A percentile compares a stretch with the other conserved stretches of the same genome.
Evolutionary conservation across 345 rosid species (phyloP).

Genomic region (Gossypium stocksii): DNA sequence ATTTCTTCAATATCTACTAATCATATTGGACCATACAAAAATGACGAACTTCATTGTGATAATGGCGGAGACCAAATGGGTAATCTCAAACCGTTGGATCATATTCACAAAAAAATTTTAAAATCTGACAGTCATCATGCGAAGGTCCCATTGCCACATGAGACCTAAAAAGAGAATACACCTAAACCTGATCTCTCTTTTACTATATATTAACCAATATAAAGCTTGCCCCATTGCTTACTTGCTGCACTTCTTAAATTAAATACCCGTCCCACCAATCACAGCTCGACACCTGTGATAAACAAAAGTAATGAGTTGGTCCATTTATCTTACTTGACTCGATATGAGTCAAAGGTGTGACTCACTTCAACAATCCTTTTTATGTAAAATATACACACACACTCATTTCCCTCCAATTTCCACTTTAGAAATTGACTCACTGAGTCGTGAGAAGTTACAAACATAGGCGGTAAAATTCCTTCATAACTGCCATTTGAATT

Average conservation of each 20-base stretch:
- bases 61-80: background rate
- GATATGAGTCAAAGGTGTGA: too few relatives aligned
- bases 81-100: background rate
- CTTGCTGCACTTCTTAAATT: background rate
- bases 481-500: slow-evolving; percentile 44
- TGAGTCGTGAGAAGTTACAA: background rate
- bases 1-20: too few relatives aligned
- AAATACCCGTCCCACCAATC: background rate
- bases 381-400: too few relatives aligned
- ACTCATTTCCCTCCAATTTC: slow-evolving; percentile 22
- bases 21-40: too few relatives aligned
- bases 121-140: background rate
- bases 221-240: background rate
- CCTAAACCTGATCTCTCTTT: background rate
- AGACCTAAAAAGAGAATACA: background rate
- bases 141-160: background rate
- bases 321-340: background rate
- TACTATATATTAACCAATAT: background rate
- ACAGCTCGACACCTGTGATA: background rate
- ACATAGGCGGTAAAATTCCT: slow-evolving; percentile 27
- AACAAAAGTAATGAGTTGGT: background rate
- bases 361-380: background rate
- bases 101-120: background rate
- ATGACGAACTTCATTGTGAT: background rate
- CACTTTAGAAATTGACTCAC: background rate